Evolutionary conservation across 345 rosid genomes (phyloP).

Genomic region (Camelina hispida): DNA sequence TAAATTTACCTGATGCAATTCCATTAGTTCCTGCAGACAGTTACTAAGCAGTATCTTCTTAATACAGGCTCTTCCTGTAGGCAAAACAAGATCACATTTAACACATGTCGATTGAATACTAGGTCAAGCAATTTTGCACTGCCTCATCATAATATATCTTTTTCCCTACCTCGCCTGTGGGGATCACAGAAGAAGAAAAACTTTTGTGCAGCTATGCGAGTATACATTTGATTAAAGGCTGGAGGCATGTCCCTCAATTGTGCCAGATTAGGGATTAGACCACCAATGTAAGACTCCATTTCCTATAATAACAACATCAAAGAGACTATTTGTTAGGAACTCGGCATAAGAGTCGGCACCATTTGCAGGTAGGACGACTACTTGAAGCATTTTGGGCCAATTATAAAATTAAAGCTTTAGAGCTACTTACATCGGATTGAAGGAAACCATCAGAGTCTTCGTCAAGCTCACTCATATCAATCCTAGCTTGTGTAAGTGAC

Average conservation of each 20-base stretch:
- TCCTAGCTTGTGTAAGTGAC: conserved; percentile 97
- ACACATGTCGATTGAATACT: neutral
- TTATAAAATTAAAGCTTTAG: conserved; percentile 1
- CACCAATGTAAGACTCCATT: conserved; percentile 94
- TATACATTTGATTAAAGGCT: conserved; percentile 82
- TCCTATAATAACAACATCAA: conserved; percentile 58
- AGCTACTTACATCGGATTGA: conserved; percentile 67
- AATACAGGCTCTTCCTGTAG: conserved; percentile 92
- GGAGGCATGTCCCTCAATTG: conserved; percentile 95
- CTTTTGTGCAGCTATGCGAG: conserved; percentile 96
- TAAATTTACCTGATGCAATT: conserved; percentile 86
- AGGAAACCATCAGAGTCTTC: conserved; percentile 99
- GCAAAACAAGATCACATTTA: conserved; percentile 19
- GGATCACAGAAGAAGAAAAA: conserved; percentile 99
- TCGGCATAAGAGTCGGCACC: neutral
- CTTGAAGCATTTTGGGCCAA: neutral
- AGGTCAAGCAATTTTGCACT: conserved; percentile 10
- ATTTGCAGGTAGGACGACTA: neutral
- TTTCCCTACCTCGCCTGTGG: conserved; percentile 78
- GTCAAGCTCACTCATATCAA: conserved; percentile 99
- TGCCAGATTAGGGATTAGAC: conserved; percentile 95
- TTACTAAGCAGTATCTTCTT: conserved; percentile 95
- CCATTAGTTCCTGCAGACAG: conserved; percentile 99
- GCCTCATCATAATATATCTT: conserved; percentile 1
- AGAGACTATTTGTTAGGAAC: conserved; percentile 13